These are phyloP conservation scores for Lipomyces yamadae DNA, from an alignment of 805 yeast genomes.

Conservation along the genomic window DNA sequence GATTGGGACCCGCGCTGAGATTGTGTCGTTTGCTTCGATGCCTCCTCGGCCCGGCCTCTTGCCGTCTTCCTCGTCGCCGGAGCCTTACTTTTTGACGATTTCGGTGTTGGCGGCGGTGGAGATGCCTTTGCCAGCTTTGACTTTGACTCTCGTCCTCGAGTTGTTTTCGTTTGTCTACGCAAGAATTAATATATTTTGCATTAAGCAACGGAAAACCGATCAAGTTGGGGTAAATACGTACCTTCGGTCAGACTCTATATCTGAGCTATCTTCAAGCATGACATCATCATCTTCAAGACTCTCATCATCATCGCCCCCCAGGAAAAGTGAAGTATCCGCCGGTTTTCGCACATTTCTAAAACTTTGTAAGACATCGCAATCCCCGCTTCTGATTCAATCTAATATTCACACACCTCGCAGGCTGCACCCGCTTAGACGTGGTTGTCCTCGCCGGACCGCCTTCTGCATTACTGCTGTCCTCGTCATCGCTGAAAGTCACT, in stretches of 20 bases:
- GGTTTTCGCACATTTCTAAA: not conserved
- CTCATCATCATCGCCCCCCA: not conserved
- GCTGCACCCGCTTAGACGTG: not conserved
- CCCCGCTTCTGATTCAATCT: not conserved
- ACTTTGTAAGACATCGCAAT: not conserved
- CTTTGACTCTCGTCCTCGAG: not conserved
- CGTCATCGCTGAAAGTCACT: not conserved
- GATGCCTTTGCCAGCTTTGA: not conserved
- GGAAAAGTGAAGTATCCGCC: not conserved
- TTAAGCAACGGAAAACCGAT: not conserved
- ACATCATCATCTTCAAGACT: not conserved
- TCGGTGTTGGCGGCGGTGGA: not conserved
- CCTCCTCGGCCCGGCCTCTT: not conserved
- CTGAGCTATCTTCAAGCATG: slow-evolving; percentile 2
- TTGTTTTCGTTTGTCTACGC: not conserved
- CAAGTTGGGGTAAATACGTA: not conserved
- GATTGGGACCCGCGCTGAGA: not conserved
- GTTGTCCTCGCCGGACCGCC: not conserved
- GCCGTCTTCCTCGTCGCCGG: not conserved
- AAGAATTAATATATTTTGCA: not conserved
- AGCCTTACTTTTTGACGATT: not conserved
- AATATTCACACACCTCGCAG: not conserved
- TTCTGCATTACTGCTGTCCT: not conserved
- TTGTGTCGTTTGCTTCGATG: not conserved
- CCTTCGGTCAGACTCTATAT: not conserved